Conservation (phyloP, 1,284 basidiomycete genomes). For the Cutaneotrichosporon spelunceum region DNA sequence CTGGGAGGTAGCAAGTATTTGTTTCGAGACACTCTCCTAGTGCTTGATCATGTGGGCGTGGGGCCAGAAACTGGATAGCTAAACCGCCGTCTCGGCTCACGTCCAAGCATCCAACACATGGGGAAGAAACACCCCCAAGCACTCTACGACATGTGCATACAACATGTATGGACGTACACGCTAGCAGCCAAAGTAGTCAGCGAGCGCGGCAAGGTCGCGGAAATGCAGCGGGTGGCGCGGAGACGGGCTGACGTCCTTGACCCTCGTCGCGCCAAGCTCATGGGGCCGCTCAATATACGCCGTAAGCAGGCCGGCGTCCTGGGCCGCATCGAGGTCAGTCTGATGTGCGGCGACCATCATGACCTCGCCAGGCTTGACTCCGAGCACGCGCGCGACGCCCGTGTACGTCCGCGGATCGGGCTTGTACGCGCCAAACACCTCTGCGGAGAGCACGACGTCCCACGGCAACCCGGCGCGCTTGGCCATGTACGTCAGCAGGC, state of each 20-base stretch:
- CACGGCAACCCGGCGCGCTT: constrained; percentile 17
- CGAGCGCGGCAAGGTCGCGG: constrained; percentile 8
- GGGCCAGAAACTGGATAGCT: too few species aligned
- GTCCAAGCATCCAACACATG: too few species aligned
- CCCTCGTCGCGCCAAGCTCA: constrained; percentile 10
- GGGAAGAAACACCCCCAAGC: too few species aligned
- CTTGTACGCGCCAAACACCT: constrained; percentile 22
- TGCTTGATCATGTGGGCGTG: too few species aligned
- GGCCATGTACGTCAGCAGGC: constrained; percentile 18
- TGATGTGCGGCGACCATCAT: constrained; percentile 23
- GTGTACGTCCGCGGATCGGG: constrained; percentile 12
- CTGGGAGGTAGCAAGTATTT: too few species aligned
- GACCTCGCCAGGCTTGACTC: constrained; percentile 7
- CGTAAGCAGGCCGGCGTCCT: constrained; percentile 14
- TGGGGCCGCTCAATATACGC: constrained; percentile 19
- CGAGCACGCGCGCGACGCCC: constrained; percentile 15
- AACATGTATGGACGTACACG: neutral
- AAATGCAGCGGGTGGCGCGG: constrained; percentile 18
- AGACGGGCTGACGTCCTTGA: constrained; percentile 2
- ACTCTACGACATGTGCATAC: neutral
- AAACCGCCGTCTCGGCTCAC: too few species aligned
- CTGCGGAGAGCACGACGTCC: constrained; percentile 17
- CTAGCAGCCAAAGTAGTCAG: constrained; percentile 15
- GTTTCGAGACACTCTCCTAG: too few species aligned
- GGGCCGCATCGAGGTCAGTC: constrained; percentile 18